phyloP scores from a whole-genome alignment of 176 grass and related monocot species.

The Cenchrus purpureus region DNA sequence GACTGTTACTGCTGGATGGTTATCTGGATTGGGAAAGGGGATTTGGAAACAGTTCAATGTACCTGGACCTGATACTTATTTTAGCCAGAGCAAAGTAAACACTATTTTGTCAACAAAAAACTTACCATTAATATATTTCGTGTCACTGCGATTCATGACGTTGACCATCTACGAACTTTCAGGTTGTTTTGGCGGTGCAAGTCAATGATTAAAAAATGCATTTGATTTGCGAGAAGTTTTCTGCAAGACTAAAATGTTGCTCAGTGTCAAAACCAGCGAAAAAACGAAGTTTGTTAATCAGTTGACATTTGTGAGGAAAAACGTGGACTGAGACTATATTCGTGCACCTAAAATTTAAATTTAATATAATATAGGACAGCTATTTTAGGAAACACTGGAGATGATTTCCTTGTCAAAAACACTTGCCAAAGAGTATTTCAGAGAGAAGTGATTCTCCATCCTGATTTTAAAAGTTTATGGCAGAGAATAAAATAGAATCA shows the following conservation, averaged over 20 bases:
- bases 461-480: too few species aligned
- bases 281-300: background rate
- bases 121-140: background rate
- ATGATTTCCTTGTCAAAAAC: background rate
- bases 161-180: background rate
- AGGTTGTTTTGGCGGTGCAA: background rate
- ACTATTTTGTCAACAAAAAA: background rate
- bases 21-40: slow-evolving; percentile 15
- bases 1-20: slow-evolving; percentile 4
- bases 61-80: background rate
- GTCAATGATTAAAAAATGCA: background rate
- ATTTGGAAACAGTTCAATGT: background rate
- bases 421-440: too few species aligned
- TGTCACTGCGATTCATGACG: background rate
- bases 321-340: background rate
- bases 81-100: background rate
- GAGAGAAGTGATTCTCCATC: too few species aligned
- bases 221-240: background rate
- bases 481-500: too few species aligned
- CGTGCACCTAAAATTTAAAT: background rate
- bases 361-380: too few species aligned
- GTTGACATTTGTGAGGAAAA: background rate
- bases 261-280: background rate
- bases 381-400: background rate
- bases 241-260: background rate